These are phyloP conservation scores for Angomonas deanei DNA, from an alignment of 208 protist species.

Conservation along the genomic window DNA sequence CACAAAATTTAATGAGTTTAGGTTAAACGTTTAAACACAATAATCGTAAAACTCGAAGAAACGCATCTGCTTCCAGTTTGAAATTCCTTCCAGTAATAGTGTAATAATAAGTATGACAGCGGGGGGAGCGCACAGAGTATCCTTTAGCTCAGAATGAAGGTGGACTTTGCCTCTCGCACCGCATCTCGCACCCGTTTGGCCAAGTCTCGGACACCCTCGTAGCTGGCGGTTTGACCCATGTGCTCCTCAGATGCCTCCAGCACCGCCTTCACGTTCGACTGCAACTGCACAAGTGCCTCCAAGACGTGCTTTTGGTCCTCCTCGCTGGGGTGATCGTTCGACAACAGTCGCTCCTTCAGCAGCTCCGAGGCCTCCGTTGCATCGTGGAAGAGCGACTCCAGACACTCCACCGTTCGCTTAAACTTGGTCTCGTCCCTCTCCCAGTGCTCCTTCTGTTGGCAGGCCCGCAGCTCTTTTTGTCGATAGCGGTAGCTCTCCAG, in stretches of 20 bases:
- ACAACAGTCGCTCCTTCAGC: slow-evolving; percentile 15
- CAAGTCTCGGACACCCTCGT: slow-evolving; percentile 42
- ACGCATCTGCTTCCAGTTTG: too few species aligned
- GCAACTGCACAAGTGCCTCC: slow-evolving; percentile 35
- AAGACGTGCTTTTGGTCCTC: slow-evolving; percentile 30
- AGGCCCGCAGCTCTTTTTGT: slow-evolving; percentile 75
- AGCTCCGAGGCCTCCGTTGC: slow-evolving; percentile 25
- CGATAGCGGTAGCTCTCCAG: slow-evolving; percentile 53
- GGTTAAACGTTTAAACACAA: background rate
- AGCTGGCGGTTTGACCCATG: slow-evolving; percentile 40
- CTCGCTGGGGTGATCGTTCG: slow-evolving; percentile 3
- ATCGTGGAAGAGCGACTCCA: slow-evolving; percentile 45
- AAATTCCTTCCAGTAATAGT: background rate
- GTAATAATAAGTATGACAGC: background rate
- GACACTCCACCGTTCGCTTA: slow-evolving; percentile 48
- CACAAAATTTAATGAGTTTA: too few species aligned
- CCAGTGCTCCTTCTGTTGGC: slow-evolving; percentile 85
- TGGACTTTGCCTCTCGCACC: slow-evolving; percentile 47
- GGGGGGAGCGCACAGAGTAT: background rate
- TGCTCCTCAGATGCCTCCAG: slow-evolving; percentile 72
- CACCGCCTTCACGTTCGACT: slow-evolving; percentile 53
- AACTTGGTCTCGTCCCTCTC: slow-evolving; percentile 45
- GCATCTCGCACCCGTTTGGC: slow-evolving; percentile 24
- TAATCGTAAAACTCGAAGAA: too few species aligned
- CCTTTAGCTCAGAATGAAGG: slow-evolving; percentile 8